These are phyloP conservation scores for Schwanniomyces pseudopolymorphus DNA, from an alignment of 805 yeast genomes.

Conservation along the genomic window DNA sequence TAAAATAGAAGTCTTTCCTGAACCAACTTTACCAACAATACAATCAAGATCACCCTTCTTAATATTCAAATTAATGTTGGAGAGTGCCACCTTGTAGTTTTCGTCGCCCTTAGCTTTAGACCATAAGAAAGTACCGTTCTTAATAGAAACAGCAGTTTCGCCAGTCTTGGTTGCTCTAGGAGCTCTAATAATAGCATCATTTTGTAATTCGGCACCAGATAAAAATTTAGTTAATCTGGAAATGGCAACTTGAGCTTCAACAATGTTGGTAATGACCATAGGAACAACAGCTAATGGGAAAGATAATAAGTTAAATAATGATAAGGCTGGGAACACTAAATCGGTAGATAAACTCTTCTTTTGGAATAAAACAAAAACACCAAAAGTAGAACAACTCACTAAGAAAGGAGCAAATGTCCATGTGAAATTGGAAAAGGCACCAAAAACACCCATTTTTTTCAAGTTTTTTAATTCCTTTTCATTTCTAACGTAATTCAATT, in stretches of 20 bases:
- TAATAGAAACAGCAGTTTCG: constrained; percentile 63
- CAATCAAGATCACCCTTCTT: constrained; percentile 79
- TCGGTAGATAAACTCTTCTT: constrained; percentile 79
- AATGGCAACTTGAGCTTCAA: constrained; percentile 87
- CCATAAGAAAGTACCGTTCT: constrained; percentile 76
- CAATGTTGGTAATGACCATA: constrained; percentile 77
- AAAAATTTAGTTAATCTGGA: constrained; percentile 74
- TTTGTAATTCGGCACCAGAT: constrained; percentile 75
- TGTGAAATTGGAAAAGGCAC: constrained; percentile 69
- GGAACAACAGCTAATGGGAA: constrained; percentile 95
- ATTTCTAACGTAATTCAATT: constrained; percentile 79
- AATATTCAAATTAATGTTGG: constrained; percentile 60
- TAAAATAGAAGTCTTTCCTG: constrained; percentile 83
- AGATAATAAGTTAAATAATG: constrained; percentile 81
- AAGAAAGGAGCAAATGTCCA: constrained; percentile 87
- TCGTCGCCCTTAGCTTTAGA: constrained; percentile 60
- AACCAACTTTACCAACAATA: constrained; percentile 86
- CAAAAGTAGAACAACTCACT: constrained; percentile 89
- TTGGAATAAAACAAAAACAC: constrained; percentile 63
- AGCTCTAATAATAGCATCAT: constrained; percentile 64
- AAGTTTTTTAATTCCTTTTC: constrained; percentile 79
- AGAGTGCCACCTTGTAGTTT: constrained; percentile 62
- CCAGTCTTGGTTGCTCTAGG: constrained; percentile 54
- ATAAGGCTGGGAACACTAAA: constrained; percentile 85
- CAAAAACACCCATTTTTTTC: constrained; percentile 67